phyloP scores from a whole-genome alignment of 2,329 filamentous ascomycete species.

The Tolypocladium tropicale region DNA sequence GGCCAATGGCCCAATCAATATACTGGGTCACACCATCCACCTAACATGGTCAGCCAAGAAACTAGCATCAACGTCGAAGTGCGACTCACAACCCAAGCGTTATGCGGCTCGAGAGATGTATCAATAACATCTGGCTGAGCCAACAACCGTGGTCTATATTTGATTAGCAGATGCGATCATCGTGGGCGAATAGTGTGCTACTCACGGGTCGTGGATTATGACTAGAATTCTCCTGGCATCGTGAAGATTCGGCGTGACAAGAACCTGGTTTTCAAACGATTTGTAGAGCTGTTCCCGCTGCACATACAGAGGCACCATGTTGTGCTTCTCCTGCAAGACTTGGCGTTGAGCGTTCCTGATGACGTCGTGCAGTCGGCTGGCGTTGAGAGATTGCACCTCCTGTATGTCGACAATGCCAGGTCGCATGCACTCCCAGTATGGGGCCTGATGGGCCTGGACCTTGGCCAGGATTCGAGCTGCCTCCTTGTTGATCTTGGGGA shows the following conservation, averaged over 20 bases:
- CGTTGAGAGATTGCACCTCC: slow-evolving; percentile 40
- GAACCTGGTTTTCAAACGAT: slow-evolving; percentile 76
- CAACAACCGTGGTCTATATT: slow-evolving; percentile 53
- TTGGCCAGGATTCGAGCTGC: slow-evolving; percentile 46
- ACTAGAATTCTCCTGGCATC: slow-evolving; percentile 61
- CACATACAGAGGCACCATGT: slow-evolving; percentile 73
- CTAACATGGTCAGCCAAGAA: slow-evolving; percentile 32
- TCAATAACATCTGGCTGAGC: slow-evolving; percentile 59
- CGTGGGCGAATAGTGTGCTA: slow-evolving; percentile 7
- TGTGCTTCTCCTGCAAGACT: slow-evolving; percentile 57
- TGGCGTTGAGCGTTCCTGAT: slow-evolving; percentile 69
- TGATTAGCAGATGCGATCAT: slow-evolving; percentile 7
- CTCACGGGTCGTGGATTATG: slow-evolving; percentile 84
- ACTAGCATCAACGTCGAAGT: not conserved
- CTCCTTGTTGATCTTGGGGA: slow-evolving; percentile 47
- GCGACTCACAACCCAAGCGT: slow-evolving; percentile 70
- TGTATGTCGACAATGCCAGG: slow-evolving; percentile 50
- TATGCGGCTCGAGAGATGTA: slow-evolving; percentile 68
- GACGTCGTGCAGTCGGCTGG: slow-evolving; percentile 65
- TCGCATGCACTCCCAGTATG: slow-evolving; percentile 83
- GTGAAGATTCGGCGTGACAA: slow-evolving; percentile 66
- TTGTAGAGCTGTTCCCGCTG: slow-evolving; percentile 62
- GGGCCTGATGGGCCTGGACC: slow-evolving; percentile 51
- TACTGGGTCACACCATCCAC: slow-evolving; percentile 73
- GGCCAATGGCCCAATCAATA: slow-evolving; percentile 70